These are phyloP conservation scores for Agroathelia rolfsii DNA, from an alignment of 1,284 basidiomycete species.

Conservation along the genomic window DNA sequence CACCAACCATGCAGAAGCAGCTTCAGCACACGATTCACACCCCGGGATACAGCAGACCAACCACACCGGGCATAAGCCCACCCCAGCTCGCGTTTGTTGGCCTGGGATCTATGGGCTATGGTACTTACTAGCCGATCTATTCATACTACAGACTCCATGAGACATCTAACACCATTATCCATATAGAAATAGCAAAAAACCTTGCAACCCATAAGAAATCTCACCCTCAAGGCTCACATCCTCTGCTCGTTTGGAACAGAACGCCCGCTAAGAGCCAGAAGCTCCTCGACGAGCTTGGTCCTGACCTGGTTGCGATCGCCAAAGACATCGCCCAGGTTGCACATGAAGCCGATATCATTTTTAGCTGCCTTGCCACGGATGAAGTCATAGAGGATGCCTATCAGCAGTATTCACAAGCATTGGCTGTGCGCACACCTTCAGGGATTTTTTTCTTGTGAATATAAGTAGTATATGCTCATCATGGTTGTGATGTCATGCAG, in stretches of 20 bases:
- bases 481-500: slow-evolving; percentile 20
- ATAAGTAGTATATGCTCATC: slow-evolving; percentile 6
- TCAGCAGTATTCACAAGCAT: slow-evolving; percentile 46
- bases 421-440: slow-evolving; percentile 25
- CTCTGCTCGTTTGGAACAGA: slow-evolving; percentile 65
- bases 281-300: slow-evolving; percentile 44
- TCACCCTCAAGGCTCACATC: slow-evolving; percentile 25
- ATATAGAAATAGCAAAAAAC: too few species aligned
- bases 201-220: slow-evolving; percentile 44
- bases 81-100: slow-evolving; percentile 53
- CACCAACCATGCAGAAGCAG: too few species aligned
- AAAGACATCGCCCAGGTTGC: slow-evolving; percentile 38
- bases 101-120: slow-evolving; percentile 59
- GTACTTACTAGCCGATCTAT: background rate
- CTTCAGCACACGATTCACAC: too few species aligned
- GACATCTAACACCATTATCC: too few species aligned
- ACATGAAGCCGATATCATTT: slow-evolving; percentile 67
- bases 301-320: too few species aligned
- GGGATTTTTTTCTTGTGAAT: slow-evolving; percentile 1
- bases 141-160: slow-evolving; percentile 39
- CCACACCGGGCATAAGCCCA: slow-evolving; percentile 31
- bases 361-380: slow-evolving; percentile 72
- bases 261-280: slow-evolving; percentile 47
- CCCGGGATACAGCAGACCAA: too few species aligned
- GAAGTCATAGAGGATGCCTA: slow-evolving; percentile 66